Evolutionary conservation across 2,329 filamentous ascomycete species (phyloP).

Genomic region (Claviceps capensis): DNA sequence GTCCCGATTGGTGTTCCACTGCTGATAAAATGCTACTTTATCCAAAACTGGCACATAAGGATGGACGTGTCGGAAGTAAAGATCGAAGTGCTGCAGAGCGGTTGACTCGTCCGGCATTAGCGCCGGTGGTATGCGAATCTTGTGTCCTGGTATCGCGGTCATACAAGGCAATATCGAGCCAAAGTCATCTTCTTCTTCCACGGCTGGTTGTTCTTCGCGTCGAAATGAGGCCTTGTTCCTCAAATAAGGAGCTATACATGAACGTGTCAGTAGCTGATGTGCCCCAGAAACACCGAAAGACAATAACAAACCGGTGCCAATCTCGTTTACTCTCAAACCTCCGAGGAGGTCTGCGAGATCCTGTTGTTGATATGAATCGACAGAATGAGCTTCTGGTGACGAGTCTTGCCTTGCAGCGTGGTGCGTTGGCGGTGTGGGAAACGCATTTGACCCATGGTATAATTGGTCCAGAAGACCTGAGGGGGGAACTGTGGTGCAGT

Average conservation of each 20-base stretch:
- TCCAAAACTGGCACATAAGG: slow-evolving; percentile 87
- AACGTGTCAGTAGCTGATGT: neutral
- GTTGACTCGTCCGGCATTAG: slow-evolving; percentile 85
- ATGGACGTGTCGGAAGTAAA: slow-evolving; percentile 83
- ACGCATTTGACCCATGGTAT: slow-evolving; percentile 35
- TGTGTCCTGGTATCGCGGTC: slow-evolving; percentile 54
- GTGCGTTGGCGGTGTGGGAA: slow-evolving; percentile 36
- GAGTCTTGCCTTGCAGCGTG: slow-evolving; percentile 16
- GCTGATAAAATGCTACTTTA: slow-evolving; percentile 67
- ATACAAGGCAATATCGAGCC: slow-evolving; percentile 58
- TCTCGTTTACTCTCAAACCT: slow-evolving; percentile 74
- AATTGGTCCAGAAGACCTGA: slow-evolving; percentile 36
- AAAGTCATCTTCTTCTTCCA: slow-evolving; percentile 60
- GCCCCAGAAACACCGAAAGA: no score
- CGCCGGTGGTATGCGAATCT: slow-evolving; percentile 78
- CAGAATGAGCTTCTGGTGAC: slow-evolving; percentile 39
- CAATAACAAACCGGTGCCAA: slow-evolving; percentile 57
- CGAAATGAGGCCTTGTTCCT: slow-evolving; percentile 43
- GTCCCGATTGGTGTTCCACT: slow-evolving; percentile 75
- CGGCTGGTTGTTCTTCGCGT: slow-evolving; percentile 45
- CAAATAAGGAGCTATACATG: slow-evolving; percentile 61
- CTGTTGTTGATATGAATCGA: slow-evolving; percentile 52
- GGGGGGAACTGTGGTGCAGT: slow-evolving; percentile 39
- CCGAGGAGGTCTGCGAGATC: slow-evolving; percentile 72
- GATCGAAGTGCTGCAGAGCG: slow-evolving; percentile 70